Evolutionary conservation across 2,329 filamentous ascomycete species (phyloP).

Genomic region (Ophiocordyceps sinensis): DNA sequence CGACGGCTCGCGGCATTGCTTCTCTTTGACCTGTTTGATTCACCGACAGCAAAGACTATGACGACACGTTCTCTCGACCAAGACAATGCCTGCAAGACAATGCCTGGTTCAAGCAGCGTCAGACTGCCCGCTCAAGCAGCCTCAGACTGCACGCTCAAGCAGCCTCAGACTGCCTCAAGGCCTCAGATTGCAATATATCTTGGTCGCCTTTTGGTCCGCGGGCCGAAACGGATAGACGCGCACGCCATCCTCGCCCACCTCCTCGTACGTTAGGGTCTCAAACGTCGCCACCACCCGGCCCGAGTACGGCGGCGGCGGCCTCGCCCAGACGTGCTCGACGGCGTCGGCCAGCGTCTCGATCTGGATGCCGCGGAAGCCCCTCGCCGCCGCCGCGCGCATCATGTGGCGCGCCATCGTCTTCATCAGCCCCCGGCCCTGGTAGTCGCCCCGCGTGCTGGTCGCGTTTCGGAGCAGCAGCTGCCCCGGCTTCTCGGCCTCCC

Average conservation of each 20-base stretch:
- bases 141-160: no score
- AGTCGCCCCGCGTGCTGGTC: constrained; percentile 12
- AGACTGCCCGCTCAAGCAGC: no score
- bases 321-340: constrained; percentile 11
- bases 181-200: constrained; percentile 5
- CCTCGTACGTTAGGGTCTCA: constrained; percentile 3
- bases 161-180: background rate
- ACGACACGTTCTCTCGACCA: no score
- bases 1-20: no score
- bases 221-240: constrained; percentile 4
- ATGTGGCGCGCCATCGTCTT: constrained; percentile 8
- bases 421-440: constrained; percentile 13
- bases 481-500: constrained; percentile 10
- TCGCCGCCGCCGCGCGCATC: constrained; percentile 8
- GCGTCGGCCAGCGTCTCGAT: constrained; percentile 10
- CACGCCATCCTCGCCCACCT: constrained; percentile 3
- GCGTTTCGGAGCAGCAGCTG: constrained; percentile 12
- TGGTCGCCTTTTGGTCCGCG: constrained; percentile 3
- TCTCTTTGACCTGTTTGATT: no score
- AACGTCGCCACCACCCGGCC: constrained; percentile 4
- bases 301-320: constrained; percentile 11
- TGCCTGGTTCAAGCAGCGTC: no score
- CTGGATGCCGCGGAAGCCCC: constrained; percentile 12
- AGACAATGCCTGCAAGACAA: no score
- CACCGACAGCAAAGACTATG: no score